phyloP scores from a whole-genome alignment of 257 asterid genomes.

The Penstemon davidsonii region DNA sequence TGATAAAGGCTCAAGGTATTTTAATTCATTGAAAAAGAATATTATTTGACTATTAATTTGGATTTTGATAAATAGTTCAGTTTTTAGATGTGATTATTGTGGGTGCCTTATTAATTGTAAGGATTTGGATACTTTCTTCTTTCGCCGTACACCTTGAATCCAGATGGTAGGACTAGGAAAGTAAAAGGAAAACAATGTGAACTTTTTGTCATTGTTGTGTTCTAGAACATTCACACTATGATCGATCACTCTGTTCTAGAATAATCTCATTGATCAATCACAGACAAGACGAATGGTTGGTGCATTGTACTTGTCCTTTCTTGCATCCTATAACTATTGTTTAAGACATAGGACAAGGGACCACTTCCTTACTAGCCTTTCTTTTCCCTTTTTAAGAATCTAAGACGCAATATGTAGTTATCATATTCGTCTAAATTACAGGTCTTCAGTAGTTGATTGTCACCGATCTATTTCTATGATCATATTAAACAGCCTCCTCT shows the following conservation, averaged over 20 bases:
- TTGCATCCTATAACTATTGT: conserved; percentile 18
- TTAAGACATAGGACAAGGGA: conserved; percentile 42
- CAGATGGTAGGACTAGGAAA: neutral
- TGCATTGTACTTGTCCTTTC: conserved; percentile 15
- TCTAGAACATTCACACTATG: neutral
- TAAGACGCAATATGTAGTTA: neutral
- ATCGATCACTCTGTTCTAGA: conserved; percentile 5
- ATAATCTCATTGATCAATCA: conserved; percentile 3
- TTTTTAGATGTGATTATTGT: neutral
- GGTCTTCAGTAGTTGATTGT: neutral
- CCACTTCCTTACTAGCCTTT: conserved; percentile 49
- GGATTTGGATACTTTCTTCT: conserved; percentile 4
- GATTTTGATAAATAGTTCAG: neutral
- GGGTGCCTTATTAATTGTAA: neutral
- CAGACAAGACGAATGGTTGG: conserved; percentile 13
- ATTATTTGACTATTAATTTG: neutral
- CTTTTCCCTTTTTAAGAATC: conserved; percentile 21
- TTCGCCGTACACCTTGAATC: neutral
- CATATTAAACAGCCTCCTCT: conserved; percentile 18
- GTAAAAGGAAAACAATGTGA: neutral
- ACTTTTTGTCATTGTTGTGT: conserved; percentile 19
- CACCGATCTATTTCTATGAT: conserved; percentile 10
- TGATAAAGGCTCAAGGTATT: conserved; percentile 83
- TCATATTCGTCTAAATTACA: neutral
- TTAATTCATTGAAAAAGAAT: neutral